Evolutionary conservation across 2,329 filamentous ascomycete genomes (phyloP), one percentile per base, ranked within the genome.

Genomic region (Piedraia hortae): DNA sequence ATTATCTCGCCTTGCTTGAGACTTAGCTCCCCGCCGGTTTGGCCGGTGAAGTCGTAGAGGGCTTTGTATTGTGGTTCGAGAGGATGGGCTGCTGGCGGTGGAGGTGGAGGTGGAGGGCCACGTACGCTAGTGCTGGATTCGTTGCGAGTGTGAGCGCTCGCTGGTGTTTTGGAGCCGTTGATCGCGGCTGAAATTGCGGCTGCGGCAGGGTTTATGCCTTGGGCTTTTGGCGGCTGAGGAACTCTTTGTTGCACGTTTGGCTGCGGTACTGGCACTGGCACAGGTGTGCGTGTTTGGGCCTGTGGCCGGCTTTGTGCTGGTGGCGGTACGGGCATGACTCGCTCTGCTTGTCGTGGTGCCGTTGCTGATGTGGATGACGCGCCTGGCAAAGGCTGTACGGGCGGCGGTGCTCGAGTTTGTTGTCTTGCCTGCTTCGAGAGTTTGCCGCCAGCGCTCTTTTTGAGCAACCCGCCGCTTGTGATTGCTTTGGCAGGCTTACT

Each of bases 381-480:
- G 3, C 42, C 40, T 16, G 42, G 42, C 13, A 45, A 28, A 12
- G 42, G 41, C 16, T 35, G 34, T 9, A 48, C 43, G 27, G 50
- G 54, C 15, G 57, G 55, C n/a, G 54, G 46, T 4, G 56, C 43
- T 30, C 48, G 48, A 10, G 50, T 14, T 21, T 43, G 49, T 38
- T 27, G 55, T n/a, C n/a, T n/a, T 46, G 25, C 50, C 52, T 33
- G 47, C 45, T 34, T 64, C 58, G 26, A 71, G 37, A 72, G 43
- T 41, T 78, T 74, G 9, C 77, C 12, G 72, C 74, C 26, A 67
- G 64, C 24, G 74, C 78, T 44, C 69, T 41, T 41, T 33, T 42
- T 77, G 39, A 97, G 73, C 21, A 97, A 62, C 45, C 89, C 89
- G 31, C 85, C 85, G 34, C 69, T 73, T 2, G 77, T 91, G 37